A percentile compares a stretch with the other conserved stretches of the same genome.
Conservation (phyloP, 169 alveolate species). For the Plasmodium blacklocki region DNA sequence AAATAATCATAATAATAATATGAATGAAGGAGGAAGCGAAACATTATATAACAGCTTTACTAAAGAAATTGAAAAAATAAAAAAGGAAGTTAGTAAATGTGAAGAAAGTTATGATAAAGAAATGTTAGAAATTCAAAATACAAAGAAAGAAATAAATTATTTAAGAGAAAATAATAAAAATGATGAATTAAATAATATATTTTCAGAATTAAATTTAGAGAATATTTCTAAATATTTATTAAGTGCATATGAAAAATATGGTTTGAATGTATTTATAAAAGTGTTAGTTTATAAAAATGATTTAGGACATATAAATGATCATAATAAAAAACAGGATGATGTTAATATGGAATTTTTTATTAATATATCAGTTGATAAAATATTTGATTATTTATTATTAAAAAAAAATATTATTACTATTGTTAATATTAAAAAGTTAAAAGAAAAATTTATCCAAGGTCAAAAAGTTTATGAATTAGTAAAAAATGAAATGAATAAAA, state of each 20-base stretch:
- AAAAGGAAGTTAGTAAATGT: constrained; percentile 32
- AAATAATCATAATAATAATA: background rate
- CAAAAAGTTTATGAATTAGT: constrained; percentile 30
- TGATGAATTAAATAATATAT: constrained; percentile 37
- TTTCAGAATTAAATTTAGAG: constrained; percentile 26
- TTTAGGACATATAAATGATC: constrained; percentile 3
- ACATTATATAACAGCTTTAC: constrained; percentile 14
- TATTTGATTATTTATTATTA: constrained; percentile 56
- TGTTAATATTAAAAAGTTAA: constrained; percentile 45
- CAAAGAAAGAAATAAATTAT: constrained; percentile 48
- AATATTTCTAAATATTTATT: constrained; percentile 16
- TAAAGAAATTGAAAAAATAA: constrained; percentile 40
- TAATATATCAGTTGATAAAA: constrained; percentile 39
- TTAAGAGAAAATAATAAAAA: constrained; percentile 47
- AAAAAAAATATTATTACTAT: constrained; percentile 22
- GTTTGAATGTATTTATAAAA: constrained; percentile 43
- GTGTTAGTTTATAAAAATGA: constrained; percentile 40
- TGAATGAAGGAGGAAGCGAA: constrained; percentile 13
- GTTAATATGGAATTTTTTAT: constrained; percentile 58
- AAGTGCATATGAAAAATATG: constrained; percentile 39
- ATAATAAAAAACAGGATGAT: constrained; percentile 12
- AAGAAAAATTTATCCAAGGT: constrained; percentile 64
- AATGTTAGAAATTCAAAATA: constrained; percentile 55
- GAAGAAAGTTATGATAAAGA: constrained; percentile 59
- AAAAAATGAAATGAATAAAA: constrained; percentile 15